Percentiles rank a stretch among this genome's conserved stretches.
Evolutionary conservation across 2,329 filamentous ascomycete species (phyloP).

Genomic region (Calonectria pseudoreteaudii): DNA sequence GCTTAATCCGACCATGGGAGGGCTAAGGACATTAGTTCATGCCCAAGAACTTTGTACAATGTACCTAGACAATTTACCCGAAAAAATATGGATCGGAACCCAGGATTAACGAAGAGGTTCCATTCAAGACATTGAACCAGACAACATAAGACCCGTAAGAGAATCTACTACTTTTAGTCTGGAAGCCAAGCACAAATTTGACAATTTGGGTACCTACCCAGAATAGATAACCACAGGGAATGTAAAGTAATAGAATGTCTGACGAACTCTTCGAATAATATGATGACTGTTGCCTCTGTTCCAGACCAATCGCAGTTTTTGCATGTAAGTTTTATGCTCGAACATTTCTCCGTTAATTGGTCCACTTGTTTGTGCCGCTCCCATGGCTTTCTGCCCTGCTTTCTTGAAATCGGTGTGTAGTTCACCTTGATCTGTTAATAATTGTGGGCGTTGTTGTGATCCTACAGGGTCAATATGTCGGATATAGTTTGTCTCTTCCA

Average conservation of each 20-base stretch:
- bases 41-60: background rate
- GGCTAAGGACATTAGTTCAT: conserved; percentile 38
- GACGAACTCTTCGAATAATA: background rate
- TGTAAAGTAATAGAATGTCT: background rate
- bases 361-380: background rate
- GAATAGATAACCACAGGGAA: conserved; percentile 36
- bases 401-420: background rate
- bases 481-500: conserved; percentile 69
- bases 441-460: background rate
- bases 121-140: conserved; percentile 57
- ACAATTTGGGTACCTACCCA: conserved; percentile 56
- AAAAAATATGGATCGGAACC: conserved; percentile 47
- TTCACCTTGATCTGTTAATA: conserved; percentile 1
- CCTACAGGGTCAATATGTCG: conserved; percentile 35
- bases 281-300: background rate
- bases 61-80: background rate
- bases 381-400: background rate
- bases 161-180: conserved; percentile 47
- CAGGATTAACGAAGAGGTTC: conserved; percentile 53
- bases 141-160: conserved; percentile 56
- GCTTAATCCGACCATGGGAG: conserved; percentile 52
- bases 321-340: background rate
- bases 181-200: background rate
- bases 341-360: background rate
- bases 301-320: background rate